Conservation (phyloP, 192 early-diverging fungal genomes). For the Kappamyces sp. region DNA sequence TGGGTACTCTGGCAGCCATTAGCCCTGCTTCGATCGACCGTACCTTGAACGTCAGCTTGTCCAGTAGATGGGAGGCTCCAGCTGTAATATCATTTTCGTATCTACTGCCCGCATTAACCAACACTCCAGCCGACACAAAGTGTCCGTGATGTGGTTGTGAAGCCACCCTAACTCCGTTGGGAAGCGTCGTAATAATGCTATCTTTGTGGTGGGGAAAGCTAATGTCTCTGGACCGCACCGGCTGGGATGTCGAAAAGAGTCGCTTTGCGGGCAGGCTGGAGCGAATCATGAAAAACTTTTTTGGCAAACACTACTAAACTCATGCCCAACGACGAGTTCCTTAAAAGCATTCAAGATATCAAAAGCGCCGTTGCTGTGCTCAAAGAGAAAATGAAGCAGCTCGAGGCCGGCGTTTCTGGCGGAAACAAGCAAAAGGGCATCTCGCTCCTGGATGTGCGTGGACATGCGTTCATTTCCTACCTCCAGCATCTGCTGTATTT, state of each 20-base stretch:
- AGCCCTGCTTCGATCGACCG: background rate
- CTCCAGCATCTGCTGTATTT: constrained; percentile 71
- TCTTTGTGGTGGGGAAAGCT: constrained; percentile 10
- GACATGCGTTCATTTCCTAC: constrained; percentile 82
- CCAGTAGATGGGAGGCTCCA: constrained; percentile 80
- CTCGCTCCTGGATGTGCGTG: constrained; percentile 85
- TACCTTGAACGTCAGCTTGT: constrained; percentile 91
- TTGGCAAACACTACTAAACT: constrained; percentile 7
- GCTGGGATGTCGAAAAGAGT: too few species aligned
- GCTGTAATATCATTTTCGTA: constrained; percentile 66
- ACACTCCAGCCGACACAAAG: constrained; percentile 85
- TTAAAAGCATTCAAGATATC: constrained; percentile 3
- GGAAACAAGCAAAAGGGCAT: constrained; percentile 72
- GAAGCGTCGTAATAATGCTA: constrained; percentile 60
- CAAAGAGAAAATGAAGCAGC: constrained; percentile 10
- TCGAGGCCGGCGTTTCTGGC: constrained; percentile 31
- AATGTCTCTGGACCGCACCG: background rate
- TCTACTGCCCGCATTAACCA: constrained; percentile 84
- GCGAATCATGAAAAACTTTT: background rate
- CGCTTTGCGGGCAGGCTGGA: background rate
- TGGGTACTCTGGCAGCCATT: constrained; percentile 52
- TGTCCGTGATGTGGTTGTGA: constrained; percentile 79
- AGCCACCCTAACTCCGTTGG: constrained; percentile 85
- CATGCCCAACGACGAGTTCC: background rate
- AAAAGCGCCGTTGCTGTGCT: constrained; percentile 1